Conservation (phyloP, 2,329 filamentous ascomycete genomes). For the Paramyrothecium roridum region DNA sequence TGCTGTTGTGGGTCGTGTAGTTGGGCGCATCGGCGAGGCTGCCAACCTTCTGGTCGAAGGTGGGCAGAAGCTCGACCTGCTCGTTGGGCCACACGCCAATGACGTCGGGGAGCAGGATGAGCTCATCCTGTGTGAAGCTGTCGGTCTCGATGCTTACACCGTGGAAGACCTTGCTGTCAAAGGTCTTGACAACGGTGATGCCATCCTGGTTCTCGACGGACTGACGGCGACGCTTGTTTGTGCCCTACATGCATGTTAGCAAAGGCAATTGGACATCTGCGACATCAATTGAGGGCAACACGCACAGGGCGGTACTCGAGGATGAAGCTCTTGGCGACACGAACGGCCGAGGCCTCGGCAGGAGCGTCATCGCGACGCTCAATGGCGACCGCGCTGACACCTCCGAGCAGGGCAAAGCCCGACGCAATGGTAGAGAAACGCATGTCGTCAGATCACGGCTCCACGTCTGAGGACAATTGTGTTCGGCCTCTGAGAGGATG, state of each 20-base stretch:
- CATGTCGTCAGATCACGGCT: not conserved
- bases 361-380: not conserved
- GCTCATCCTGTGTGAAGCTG: slow-evolving; percentile 10
- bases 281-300: not conserved
- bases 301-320: not conserved
- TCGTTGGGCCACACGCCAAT: slow-evolving; percentile 15
- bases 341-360: not conserved
- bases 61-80: slow-evolving; percentile 2
- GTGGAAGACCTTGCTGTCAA: slow-evolving; percentile 15
- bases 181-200: slow-evolving; percentile 7
- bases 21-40: slow-evolving; percentile 3
- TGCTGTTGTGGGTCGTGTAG: slow-evolving; percentile 18
- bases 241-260: not conserved
- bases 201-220: not conserved
- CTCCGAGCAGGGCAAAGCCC: not conserved
- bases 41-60: not conserved
- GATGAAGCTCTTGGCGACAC: slow-evolving; percentile 4
- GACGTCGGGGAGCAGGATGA: slow-evolving; percentile 13
- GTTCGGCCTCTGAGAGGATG: not conserved
- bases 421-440: not conserved
- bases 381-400: not conserved
- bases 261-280: too few relatives aligned
- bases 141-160: slow-evolving; percentile 16
- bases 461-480: not conserved
- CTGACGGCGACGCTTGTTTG: not conserved